Evolutionary conservation across 2,329 filamentous ascomycete genomes (phyloP).

Genomic region (Verticillium dahliae): DNA sequence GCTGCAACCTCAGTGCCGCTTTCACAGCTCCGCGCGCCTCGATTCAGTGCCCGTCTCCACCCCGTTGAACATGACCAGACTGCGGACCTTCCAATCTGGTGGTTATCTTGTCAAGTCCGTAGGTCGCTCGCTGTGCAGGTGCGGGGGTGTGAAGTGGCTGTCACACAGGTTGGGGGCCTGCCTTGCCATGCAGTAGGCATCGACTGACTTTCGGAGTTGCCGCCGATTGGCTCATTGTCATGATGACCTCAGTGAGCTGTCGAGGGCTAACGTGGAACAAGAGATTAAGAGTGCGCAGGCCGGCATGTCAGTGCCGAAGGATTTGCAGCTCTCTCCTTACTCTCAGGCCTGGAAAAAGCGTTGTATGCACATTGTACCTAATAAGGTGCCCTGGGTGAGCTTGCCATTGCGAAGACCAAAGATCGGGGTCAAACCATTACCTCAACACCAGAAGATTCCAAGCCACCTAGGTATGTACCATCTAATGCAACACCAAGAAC

Average conservation of each 20-base stretch:
- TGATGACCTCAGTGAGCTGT: not conserved
- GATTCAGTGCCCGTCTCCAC: not conserved
- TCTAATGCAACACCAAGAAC: not conserved
- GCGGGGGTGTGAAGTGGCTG: not conserved
- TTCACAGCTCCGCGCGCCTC: not conserved
- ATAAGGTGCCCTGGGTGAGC: too few species aligned
- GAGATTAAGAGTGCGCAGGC: not conserved
- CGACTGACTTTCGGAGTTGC: not conserved
- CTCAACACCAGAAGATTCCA: not conserved
- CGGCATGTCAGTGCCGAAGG: not conserved
- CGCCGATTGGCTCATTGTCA: not conserved
- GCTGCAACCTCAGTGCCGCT: not conserved
- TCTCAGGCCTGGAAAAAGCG: not conserved
- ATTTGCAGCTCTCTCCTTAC: too few species aligned
- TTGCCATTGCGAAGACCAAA: not conserved
- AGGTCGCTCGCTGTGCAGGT: not conserved
- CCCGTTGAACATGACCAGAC: not conserved
- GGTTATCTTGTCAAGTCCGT: not conserved
- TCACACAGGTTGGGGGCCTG: not conserved
- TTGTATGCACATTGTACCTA: not conserved
- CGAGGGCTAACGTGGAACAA: not conserved
- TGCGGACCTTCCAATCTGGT: not conserved
- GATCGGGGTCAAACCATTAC: not conserved
- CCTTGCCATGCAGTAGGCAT: not conserved
- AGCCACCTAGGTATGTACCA: not conserved